Evolutionary conservation across 2,329 filamentous ascomycete species (phyloP), one percentile per base, ranked within the genome.

Genomic region (Fulvia fulva): DNA sequence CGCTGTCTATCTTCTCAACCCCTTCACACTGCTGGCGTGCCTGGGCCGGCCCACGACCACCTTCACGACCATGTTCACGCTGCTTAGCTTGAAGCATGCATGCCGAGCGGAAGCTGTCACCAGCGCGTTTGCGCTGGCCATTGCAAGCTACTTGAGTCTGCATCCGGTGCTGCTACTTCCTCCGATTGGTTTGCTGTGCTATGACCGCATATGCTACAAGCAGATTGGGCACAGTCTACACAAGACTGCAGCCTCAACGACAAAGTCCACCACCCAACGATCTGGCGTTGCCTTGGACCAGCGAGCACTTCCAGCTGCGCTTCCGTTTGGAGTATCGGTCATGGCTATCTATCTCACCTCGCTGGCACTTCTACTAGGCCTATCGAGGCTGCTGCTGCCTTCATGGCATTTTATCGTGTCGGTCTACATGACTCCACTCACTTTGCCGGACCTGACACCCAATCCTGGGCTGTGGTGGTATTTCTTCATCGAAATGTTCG

Each of bases 401-500:
- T 95, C 91, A 1, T 96, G 90, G 89, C 87, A 92, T 62, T 99
- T 97, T 70, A 75, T 97, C 21, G 76, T 82, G 7, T 91, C 91
- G 21, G 97, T 94, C 0, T 99, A 99, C 75, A 91, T 93, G 66
- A 90, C 96, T 49, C 92, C 96, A 67, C 82, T 99, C 37, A 86
- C 94, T 0, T 83, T 99, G 2, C 90, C 91, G 8, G 94, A 99
- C 71, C 81, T 99, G 43, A 95, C 93, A 0, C 94, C 94, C 12
- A 99, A 97, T 65, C 89, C 95, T 28, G 94, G 94, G 1, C 81
- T 99, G 1, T 99, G 94, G 94, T 99, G 94, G 94, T 99, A 99
- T 76, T 99, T 99, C 77, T 97, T 99, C 72, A 96, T 95, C 66
- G 93, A 99, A 73, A 99, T 99, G 86, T 99, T 99, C 73, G 94